Percentiles rank a stretch among this genome's conserved stretches.
Evolutionary conservation across 768 basidiomycete genomes (phyloP).

Genomic region (Mycena chlorophos): DNA sequence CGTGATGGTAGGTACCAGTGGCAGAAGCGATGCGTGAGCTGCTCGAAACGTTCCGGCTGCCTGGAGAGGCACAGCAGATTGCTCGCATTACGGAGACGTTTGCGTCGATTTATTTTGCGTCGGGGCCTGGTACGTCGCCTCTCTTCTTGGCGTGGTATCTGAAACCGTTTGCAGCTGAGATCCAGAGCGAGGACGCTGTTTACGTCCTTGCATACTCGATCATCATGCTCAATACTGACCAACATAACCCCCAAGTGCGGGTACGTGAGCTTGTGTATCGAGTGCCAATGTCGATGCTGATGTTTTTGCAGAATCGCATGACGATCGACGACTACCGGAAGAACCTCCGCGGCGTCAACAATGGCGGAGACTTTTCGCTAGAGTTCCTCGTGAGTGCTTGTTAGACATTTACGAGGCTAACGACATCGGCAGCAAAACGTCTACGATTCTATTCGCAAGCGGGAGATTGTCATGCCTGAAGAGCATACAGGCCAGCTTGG

Average conservation of each 20-base stretch:
- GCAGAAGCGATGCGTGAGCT: slow-evolving; percentile 96
- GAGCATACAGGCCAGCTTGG: slow-evolving; percentile 96
- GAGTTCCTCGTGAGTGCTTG: slow-evolving; percentile 74
- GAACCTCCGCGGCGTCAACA: slow-evolving; percentile 93
- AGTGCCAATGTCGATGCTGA: background rate
- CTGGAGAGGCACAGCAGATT: slow-evolving; percentile 95
- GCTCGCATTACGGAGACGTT: slow-evolving; percentile 92
- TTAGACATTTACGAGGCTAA: background rate
- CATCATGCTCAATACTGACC: slow-evolving; percentile 98
- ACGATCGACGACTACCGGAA: slow-evolving; percentile 89
- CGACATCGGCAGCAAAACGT: slow-evolving; percentile 68
- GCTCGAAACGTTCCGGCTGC: slow-evolving; percentile 89
- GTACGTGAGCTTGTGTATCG: slow-evolving; percentile 47
- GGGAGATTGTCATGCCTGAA: slow-evolving; percentile 96
- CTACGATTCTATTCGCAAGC: slow-evolving; percentile 91
- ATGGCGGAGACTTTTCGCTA: slow-evolving; percentile 74
- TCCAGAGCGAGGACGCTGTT: slow-evolving; percentile 88
- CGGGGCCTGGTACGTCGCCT: slow-evolving; percentile 67
- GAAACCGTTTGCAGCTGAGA: slow-evolving; percentile 58
- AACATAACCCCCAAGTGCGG: slow-evolving; percentile 90
- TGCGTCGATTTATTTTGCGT: slow-evolving; percentile 86
- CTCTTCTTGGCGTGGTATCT: no score
- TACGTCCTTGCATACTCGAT: slow-evolving; percentile 94
- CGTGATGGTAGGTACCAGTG: no score
- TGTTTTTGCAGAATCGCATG: slow-evolving; percentile 83